These are phyloP conservation scores for Globisporangium recalcitrans DNA, from an alignment of 352 stramenopile genomes.

Conservation along the genomic window DNA sequence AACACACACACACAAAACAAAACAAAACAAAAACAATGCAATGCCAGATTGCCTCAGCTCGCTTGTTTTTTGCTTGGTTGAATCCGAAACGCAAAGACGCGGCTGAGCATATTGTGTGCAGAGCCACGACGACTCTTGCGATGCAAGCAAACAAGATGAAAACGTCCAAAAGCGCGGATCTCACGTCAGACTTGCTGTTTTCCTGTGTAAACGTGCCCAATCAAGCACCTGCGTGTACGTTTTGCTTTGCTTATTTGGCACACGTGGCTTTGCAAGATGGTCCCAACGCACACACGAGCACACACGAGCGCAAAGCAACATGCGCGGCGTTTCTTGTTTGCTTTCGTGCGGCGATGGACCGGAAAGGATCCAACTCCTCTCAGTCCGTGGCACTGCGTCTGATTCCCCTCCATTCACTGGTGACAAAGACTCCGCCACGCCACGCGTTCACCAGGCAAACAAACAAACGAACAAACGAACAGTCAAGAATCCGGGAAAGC, in stretches of 20 bases:
- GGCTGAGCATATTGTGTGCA: not conserved
- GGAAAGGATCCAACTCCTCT: not conserved
- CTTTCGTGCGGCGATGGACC: not conserved
- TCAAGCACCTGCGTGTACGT: not conserved
- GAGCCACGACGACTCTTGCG: not conserved
- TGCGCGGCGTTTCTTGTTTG: not conserved
- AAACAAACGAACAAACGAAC: not conserved
- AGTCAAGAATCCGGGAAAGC: not conserved
- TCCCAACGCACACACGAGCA: not conserved
- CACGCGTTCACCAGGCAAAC: not conserved
- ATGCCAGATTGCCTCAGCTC: not conserved
- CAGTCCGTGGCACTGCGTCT: not conserved
- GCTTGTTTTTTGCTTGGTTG: slow-evolving; percentile 2
- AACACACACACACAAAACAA: too few relatives aligned
- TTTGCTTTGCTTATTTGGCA: too few relatives aligned
- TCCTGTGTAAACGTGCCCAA: not conserved
- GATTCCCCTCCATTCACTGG: not conserved
- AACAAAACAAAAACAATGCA: not conserved
- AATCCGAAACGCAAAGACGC: not conserved
- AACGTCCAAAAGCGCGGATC: slow-evolving; percentile 1
- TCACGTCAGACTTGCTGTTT: not conserved
- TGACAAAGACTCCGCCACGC: not conserved
- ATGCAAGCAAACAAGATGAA: not conserved
- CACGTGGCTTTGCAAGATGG: not conserved
- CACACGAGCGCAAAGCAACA: too few relatives aligned